phyloP scores from a whole-genome alignment of 2,329 filamentous ascomycete genomes.

The Colletotrichum theobromicola region DNA sequence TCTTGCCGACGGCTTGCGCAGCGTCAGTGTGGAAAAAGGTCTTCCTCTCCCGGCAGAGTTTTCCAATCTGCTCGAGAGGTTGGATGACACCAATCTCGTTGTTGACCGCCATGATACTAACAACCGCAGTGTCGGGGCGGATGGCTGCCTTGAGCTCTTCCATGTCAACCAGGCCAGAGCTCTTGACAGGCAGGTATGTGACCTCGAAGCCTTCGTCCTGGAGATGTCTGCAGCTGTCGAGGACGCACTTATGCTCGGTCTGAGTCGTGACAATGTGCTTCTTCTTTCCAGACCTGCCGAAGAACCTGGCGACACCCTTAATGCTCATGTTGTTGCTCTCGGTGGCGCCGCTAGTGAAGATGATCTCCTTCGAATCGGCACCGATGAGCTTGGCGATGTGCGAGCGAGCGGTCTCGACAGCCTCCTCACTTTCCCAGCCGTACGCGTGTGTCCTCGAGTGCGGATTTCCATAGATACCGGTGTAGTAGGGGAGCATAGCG shows the following conservation, averaged over 20 bases:
- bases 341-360: conserved; percentile 97
- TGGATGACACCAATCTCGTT: conserved; percentile 99
- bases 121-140: conserved; percentile 85
- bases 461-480: conserved; percentile 93
- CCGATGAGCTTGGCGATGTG: conserved; percentile 88
- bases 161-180: conserved; percentile 84
- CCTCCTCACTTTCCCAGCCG: conserved; percentile 97
- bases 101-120: conserved; percentile 99
- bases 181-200: conserved; percentile 93
- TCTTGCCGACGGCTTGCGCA: conserved; percentile 98
- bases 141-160: conserved; percentile 87
- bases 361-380: conserved; percentile 96
- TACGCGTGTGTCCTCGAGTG: conserved; percentile 98
- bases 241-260: conserved; percentile 98
- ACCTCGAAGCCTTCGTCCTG: conserved; percentile 97
- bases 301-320: conserved; percentile 96
- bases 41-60: conserved; percentile 88
- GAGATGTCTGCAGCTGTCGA: conserved; percentile 95
- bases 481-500: conserved; percentile 94
- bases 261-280: conserved; percentile 97
- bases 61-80: conserved; percentile 90
- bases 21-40: conserved; percentile 98
- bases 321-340: conserved; percentile 99
- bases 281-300: conserved; percentile 92
- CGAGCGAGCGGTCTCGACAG: conserved; percentile 83